Base-by-base conservation (phyloP, 2,329 filamentous ascomycete species). In the Daldinia sp. region DNA sequence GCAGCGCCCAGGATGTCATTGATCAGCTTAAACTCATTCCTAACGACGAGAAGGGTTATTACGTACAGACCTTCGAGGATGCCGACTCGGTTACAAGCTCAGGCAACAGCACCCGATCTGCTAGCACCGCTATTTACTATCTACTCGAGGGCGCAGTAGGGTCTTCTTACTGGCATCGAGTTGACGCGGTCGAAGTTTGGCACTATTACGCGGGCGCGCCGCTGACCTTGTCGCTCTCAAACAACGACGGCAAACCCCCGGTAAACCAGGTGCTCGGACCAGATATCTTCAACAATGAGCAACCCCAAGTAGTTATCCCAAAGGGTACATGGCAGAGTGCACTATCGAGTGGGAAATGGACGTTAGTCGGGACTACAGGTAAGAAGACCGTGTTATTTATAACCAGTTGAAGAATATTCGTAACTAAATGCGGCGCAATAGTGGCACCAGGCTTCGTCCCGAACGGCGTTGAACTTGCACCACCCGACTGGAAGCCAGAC, bases 171-270 rank as follows among this genome's bases (percentile, higher is more conserved):
- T 85, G 82, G 83, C 83, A 85, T 69, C 78, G 80, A 45, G 77
- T 83, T 37, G 82, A 85, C 59, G 79, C 80, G 2, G 78, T 72
- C 39, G 82, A 85, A 69, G 73, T 83, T 7, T 85, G 83, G 83
- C 83, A 85, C 68, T 82, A 80, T 72, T 85, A 85, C 51, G 82
- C 81, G 7, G 83, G 83, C 4, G 81, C 83, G 5, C 82, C 82
- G 0, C 69, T 85, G 49, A 76, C 71, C 9, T 71, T 85, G 8
- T 80, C 77, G 2, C 72, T 84, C 0, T 81, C 81, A 1, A 70
- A 60, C 17, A 72, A 84, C 51, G 76, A 84, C 55, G 81, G 81
- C 2, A 72, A 69, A 68, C 75, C 72, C 34, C 73, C 74, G 64
- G 72, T 74, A 4, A 59, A 75, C 32, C 64, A 72, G 7, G 68